A percentile compares a stretch with the other conserved stretches of the same genome.
Evolutionary conservation across 345 rosid genomes (phyloP).

Genomic region (Pistacia atlantica): DNA sequence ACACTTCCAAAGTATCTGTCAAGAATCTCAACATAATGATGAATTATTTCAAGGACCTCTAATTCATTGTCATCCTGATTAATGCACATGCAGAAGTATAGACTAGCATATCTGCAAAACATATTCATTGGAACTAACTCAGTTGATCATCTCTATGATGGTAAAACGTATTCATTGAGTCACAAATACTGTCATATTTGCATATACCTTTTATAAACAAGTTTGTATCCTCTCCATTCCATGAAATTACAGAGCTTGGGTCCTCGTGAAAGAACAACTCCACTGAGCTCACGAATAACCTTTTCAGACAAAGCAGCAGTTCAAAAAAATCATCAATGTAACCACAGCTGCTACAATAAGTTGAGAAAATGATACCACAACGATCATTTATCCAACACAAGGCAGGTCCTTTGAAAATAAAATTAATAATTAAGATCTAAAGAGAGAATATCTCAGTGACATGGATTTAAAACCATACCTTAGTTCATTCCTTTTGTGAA

Average conservation of each 20-base stretch:
- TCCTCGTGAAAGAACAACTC: conserved; percentile 77
- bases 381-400: not conserved
- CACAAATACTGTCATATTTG: not conserved
- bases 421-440: not conserved
- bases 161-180: not conserved
- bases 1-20: no score
- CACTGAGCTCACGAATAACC: conserved; percentile 94
- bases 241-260: conserved; percentile 96
- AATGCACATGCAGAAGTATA: conserved; percentile 97
- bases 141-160: conserved; percentile 4
- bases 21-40: no score
- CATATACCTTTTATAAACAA: conserved; percentile 79
- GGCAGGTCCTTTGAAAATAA: not conserved
- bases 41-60: no score
- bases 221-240: conserved; percentile 92
- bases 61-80: no score
- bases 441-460: not conserved
- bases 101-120: conserved; percentile 85
- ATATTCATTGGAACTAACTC: conserved; percentile 2
- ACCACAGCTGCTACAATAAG: not conserved
- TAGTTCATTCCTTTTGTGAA: conserved; percentile 87
- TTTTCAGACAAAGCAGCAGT: conserved; percentile 21
- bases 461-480: conserved; percentile 38
- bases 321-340: not conserved
- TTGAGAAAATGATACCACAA: not conserved